Evolutionary conservation across 768 basidiomycete species (phyloP).

Genomic region (Lactifluus pinguis): DNA sequence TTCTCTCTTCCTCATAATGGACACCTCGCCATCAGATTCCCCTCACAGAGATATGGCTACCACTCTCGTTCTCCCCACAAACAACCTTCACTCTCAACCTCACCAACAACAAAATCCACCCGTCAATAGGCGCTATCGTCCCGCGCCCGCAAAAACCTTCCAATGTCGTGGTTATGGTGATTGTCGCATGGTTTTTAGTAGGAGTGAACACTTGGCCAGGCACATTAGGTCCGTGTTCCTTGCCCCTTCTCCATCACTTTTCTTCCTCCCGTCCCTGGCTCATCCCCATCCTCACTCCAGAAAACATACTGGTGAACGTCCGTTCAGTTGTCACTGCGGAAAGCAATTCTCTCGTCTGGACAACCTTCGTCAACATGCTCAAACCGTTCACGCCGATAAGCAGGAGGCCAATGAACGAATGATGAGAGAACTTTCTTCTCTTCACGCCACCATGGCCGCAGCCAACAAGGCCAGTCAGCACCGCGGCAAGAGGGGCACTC

Average conservation of each 20-base stretch:
- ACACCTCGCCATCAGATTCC: slow-evolving; percentile 8
- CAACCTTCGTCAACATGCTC: slow-evolving; percentile 93
- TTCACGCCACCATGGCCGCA: slow-evolving; percentile 75
- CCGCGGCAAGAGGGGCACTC: slow-evolving; percentile 32
- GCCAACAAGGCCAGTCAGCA: slow-evolving; percentile 33
- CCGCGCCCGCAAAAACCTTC: slow-evolving; percentile 87
- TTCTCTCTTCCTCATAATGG: slow-evolving; percentile 3
- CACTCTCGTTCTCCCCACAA: slow-evolving; percentile 3
- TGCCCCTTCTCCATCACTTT: slow-evolving; percentile 16
- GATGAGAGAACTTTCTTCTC: slow-evolving; percentile 81
- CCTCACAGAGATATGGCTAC: slow-evolving; percentile 11
- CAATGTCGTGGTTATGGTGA: slow-evolving; percentile 92
- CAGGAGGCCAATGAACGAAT: slow-evolving; percentile 80
- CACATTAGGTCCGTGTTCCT: slow-evolving; percentile 73
- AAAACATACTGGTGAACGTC: slow-evolving; percentile 96
- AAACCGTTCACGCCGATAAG: slow-evolving; percentile 95
- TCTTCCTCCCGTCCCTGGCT: slow-evolving; percentile 17
- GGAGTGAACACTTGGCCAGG: slow-evolving; percentile 91
- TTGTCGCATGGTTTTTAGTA: slow-evolving; percentile 92
- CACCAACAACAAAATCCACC: slow-evolving; percentile 21
- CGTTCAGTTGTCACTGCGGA: slow-evolving; percentile 91
- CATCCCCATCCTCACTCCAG: slow-evolving; percentile 33
- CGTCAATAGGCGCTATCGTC: slow-evolving; percentile 59
- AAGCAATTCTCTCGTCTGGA: slow-evolving; percentile 95
- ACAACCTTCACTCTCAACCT: neutral